Conservation (phyloP, 768 basidiomycete genomes). For the Tricholoma saponaceum region DNA sequence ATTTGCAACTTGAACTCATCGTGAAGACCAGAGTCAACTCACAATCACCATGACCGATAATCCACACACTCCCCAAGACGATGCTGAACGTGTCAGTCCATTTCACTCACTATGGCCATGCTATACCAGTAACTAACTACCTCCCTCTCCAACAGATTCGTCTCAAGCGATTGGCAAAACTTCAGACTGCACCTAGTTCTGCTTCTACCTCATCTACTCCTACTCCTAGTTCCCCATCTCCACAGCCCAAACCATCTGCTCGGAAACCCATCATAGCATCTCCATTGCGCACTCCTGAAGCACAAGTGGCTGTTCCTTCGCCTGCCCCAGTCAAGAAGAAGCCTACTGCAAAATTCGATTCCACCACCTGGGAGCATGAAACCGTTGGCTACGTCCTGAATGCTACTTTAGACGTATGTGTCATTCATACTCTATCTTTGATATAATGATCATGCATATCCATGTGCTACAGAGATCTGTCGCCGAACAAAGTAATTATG, state of each 20-base stretch:
- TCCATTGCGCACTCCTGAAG: constrained; percentile 25
- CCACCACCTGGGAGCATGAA: constrained; percentile 70
- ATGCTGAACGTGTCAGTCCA: constrained; percentile 71
- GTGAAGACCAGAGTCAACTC: background rate
- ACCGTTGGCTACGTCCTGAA: constrained; percentile 65
- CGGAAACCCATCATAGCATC: constrained; percentile 33
- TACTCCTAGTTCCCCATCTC: constrained; percentile 18
- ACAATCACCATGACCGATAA: constrained; percentile 33
- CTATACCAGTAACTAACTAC: too few relatives aligned
- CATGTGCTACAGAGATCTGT: constrained; percentile 16
- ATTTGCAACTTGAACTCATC: background rate
- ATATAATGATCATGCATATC: background rate
- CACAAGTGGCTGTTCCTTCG: constrained; percentile 24
- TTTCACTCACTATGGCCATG: background rate
- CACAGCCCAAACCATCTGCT: constrained; percentile 23
- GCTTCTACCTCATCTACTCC: constrained; percentile 28
- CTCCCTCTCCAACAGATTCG: constrained; percentile 82
- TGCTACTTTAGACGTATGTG: constrained; percentile 74
- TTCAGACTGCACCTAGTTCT: constrained; percentile 44
- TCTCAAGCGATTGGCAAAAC: constrained; percentile 84
- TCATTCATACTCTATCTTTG: background rate
- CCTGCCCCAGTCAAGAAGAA: constrained; percentile 49
- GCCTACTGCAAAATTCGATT: constrained; percentile 44
- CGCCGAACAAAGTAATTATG: constrained; percentile 44
- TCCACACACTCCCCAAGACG: constrained; percentile 55